These are phyloP conservation scores for Ophiostoma angusticollis DNA, from an alignment of 2,329 filamentous ascomycete genomes.

Conservation along the genomic window DNA sequence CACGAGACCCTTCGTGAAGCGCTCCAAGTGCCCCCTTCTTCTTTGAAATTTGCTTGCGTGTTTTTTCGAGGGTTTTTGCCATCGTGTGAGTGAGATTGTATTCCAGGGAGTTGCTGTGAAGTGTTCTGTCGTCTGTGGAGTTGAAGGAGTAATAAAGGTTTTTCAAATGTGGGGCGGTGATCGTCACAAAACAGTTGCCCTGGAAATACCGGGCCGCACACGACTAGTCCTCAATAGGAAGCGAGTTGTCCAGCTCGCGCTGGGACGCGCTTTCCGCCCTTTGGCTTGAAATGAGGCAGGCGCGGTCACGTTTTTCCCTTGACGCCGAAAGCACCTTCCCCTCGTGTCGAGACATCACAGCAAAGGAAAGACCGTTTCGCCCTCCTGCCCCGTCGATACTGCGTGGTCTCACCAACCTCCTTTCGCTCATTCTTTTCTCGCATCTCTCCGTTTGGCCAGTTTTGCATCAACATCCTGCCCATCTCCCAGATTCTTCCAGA, in stretches of 20 bases:
- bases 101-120: no score
- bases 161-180: slow-evolving; percentile 9
- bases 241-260: slow-evolving; percentile 7
- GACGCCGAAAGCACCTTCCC: slow-evolving; percentile 4
- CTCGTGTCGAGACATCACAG: slow-evolving; percentile 2
- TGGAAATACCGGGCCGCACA: slow-evolving; percentile 12
- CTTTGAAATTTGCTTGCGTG: slow-evolving; percentile 79
- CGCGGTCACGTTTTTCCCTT: slow-evolving; percentile 3
- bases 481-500: not conserved
- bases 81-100: no score
- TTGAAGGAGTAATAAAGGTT: not conserved
- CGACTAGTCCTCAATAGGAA: slow-evolving; percentile 8
- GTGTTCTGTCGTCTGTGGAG: no score
- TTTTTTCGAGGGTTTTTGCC: slow-evolving; percentile 68
- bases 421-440: not conserved
- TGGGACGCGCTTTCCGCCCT: slow-evolving; percentile 11
- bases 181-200: slow-evolving; percentile 10
- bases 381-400: not conserved
- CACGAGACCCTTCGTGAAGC: slow-evolving; percentile 78
- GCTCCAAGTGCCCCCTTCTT: slow-evolving; percentile 60
- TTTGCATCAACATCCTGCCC: not conserved
- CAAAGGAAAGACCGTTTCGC: slow-evolving; percentile 1
- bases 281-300: no score
- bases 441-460: no score
- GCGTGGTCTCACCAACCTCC: no score